Percentiles rank a stretch among this genome's conserved stretches.
phyloP scores from a whole-genome alignment of 352 stramenopile genomes.

The Thalassiosira pacifica region DNA sequence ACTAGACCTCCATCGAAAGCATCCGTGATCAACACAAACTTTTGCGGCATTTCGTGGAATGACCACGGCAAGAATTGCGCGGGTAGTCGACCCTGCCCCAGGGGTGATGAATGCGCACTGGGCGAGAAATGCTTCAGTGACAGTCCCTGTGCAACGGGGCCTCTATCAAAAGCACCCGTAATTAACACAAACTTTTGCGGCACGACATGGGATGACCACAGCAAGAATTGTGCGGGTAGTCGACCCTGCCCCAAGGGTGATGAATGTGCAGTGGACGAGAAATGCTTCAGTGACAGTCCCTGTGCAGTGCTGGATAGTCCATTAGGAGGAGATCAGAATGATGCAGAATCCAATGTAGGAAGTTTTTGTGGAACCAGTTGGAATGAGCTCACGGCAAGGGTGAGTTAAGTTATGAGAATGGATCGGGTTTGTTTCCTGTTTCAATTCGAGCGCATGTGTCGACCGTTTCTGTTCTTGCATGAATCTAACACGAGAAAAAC shows the following conservation, averaged over 20 bases:
- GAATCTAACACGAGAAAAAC: too few relatives aligned
- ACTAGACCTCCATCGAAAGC: background rate
- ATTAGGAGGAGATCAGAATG: too few relatives aligned
- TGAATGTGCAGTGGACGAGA: too few relatives aligned
- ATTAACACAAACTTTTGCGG: too few relatives aligned
- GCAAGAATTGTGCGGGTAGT: too few relatives aligned
- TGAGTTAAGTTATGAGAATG: conserved; percentile 15
- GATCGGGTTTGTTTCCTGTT: background rate
- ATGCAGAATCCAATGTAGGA: conserved; percentile 39
- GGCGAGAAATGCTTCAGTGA: conserved; percentile 33
- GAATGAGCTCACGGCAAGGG: conserved; percentile 35
- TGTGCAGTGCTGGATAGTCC: too few relatives aligned
- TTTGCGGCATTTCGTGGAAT: conserved; percentile 32
- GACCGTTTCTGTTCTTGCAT: background rate
- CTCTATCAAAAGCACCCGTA: too few relatives aligned
- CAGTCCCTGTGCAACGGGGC: conserved; percentile 42
- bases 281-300: too few relatives aligned
- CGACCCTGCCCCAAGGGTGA: too few relatives aligned
- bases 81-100: conserved; percentile 23
- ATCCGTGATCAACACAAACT: conserved; percentile 31
- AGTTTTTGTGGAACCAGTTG: conserved; percentile 52
- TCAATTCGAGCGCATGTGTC: background rate
- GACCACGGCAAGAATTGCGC: conserved; percentile 17
- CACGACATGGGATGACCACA: too few relatives aligned
- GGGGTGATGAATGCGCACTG: conserved; percentile 33